A percentile compares a stretch with the other conserved stretches of the same genome.
Evolutionary conservation across 495 filamentous ascomycete genomes (phyloP).

Genomic region (Copromyces sp.): DNA sequence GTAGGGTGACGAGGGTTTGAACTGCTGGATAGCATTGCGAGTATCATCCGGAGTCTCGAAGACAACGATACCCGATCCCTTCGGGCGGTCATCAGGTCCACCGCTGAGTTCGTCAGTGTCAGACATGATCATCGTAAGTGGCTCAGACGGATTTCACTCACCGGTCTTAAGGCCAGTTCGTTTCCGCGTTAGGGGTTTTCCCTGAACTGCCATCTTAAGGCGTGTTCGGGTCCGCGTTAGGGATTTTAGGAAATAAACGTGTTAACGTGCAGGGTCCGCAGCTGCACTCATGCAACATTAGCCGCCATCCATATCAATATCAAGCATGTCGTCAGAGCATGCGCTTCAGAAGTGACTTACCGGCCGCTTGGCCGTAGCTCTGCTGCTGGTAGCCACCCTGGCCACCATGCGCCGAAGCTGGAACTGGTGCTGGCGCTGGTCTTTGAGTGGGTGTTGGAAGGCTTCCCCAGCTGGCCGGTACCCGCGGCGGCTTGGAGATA

Average conservation of each 20-base stretch:
- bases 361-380: neutral
- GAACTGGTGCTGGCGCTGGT: neutral
- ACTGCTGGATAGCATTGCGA: slow-evolving; percentile 78
- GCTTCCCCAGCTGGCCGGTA: neutral
- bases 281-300: neutral
- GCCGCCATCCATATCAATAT: neutral
- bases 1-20: neutral
- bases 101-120: neutral
- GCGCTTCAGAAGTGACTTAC: neutral
- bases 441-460: neutral
- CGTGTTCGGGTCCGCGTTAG: too few relatives aligned
- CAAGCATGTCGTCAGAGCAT: neutral
- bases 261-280: too few relatives aligned
- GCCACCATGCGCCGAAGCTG: neutral
- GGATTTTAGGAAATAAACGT: too few relatives aligned
- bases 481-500: neutral
- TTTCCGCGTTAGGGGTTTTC: too few relatives aligned
- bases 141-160: neutral
- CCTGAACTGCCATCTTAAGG: too few relatives aligned
- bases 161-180: neutral
- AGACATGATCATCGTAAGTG: neutral
- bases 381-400: too few relatives aligned
- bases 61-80: slow-evolving; percentile 91
- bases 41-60: slow-evolving; percentile 93
- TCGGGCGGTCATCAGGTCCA: slow-evolving; percentile 84